phyloP scores from a whole-genome alignment of 306 rosid species.

The Adenanthera pavonina region DNA sequence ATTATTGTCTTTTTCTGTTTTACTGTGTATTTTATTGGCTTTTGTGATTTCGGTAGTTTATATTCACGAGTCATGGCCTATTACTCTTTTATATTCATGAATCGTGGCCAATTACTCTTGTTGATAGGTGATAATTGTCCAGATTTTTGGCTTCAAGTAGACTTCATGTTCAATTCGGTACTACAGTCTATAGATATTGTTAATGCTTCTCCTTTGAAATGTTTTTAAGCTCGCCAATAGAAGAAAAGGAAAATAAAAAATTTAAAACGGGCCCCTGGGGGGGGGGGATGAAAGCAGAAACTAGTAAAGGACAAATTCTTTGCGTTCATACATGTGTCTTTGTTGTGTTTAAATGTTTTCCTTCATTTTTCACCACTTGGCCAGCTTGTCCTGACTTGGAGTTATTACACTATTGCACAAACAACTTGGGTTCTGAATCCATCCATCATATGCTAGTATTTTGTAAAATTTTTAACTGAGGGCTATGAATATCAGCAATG shows the following conservation, averaged over 20 bases:
- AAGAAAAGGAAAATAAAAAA: neutral
- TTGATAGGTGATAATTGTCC: neutral
- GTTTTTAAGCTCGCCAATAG: neutral
- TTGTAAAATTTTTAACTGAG: neutral
- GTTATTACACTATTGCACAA: too few relatives aligned
- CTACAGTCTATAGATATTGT: neutral
- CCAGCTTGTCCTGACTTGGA: neutral
- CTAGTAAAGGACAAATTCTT: neutral
- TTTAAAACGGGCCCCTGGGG: too few relatives aligned
- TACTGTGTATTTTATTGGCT: neutral
- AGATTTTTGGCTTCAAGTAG: neutral
- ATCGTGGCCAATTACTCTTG: too few relatives aligned
- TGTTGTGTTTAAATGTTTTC: neutral
- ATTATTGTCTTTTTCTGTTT: neutral
- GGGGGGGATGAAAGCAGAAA: neutral
- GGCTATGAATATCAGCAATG: neutral
- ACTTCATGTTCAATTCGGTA: neutral
- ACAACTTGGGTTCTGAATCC: neutral
- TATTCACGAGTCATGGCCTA: neutral
- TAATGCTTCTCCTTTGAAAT: conserved; percentile 25
- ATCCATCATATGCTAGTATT: neutral
- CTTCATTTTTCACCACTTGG: neutral
- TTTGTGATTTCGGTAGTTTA: neutral
- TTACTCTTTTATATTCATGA: too few relatives aligned
- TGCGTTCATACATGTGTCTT: neutral